These are phyloP conservation scores for Stagonosporopsis cucurbitacearum DNA, from an alignment of 2,329 filamentous ascomycete genomes.

Conservation along the genomic window DNA sequence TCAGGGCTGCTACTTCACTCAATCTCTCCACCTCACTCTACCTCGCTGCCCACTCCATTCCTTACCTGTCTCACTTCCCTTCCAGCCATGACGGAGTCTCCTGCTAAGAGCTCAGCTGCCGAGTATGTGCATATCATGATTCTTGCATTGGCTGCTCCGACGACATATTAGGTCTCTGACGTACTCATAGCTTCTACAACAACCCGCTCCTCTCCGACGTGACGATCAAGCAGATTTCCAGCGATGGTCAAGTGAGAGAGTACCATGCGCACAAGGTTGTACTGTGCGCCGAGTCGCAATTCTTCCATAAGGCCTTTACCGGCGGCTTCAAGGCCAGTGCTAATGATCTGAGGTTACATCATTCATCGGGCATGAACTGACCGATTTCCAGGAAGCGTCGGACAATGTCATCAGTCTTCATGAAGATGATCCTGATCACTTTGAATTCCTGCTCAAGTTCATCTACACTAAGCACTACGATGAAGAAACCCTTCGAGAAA, in stretches of 20 bases:
- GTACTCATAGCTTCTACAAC: slow-evolving; percentile 14
- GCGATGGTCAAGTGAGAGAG: neutral
- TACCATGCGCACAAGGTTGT: slow-evolving; percentile 20
- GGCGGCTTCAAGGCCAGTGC: slow-evolving; percentile 20
- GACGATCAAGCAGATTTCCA: slow-evolving; percentile 9
- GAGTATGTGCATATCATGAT: neutral
- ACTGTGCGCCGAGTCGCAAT: slow-evolving; percentile 12
- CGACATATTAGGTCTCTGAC: neutral
- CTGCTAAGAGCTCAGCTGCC: neutral
- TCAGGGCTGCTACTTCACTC: no score
- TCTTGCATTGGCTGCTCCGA: neutral
- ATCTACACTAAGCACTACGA: neutral
- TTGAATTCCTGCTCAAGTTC: neutral
- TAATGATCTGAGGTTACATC: neutral
- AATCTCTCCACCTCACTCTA: neutral
- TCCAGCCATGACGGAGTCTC: neutral
- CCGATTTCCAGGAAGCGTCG: neutral
- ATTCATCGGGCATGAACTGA: neutral
- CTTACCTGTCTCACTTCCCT: neutral
- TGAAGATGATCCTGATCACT: slow-evolving; percentile 19
- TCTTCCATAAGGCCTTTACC: slow-evolving; percentile 20
- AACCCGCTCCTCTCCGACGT: slow-evolving; percentile 17
- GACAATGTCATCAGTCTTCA: slow-evolving; percentile 18
- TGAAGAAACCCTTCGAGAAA: neutral
- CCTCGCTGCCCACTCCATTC: no score